Evolutionary conservation across 2,329 filamentous ascomycete species (phyloP).

Genomic region (Aspergillus sergii): DNA sequence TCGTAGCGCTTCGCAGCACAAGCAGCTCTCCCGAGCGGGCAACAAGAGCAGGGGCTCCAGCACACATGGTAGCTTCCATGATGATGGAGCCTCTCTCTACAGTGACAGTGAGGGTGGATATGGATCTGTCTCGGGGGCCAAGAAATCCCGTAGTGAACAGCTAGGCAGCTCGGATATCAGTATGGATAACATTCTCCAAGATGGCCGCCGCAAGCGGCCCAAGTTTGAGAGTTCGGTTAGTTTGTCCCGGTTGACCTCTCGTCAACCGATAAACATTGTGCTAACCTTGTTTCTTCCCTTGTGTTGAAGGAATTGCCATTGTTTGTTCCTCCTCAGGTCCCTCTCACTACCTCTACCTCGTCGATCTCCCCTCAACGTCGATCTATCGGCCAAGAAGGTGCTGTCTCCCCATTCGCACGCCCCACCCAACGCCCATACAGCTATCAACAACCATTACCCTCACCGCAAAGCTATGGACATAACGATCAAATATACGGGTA

Average conservation of each 20-base stretch:
- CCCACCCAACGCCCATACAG: conserved; percentile 78
- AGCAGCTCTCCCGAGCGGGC: conserved; percentile 66
- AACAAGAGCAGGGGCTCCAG: conserved; percentile 69
- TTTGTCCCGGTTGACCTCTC: conserved; percentile 25
- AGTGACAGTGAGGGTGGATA: conserved; percentile 85
- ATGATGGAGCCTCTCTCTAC: conserved; percentile 75
- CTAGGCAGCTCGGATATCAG: conserved; percentile 96
- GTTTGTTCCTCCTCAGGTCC: conserved; percentile 92
- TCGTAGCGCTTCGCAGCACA: conserved; percentile 78
- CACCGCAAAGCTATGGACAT: conserved; percentile 75
- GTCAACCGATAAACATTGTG: conserved; percentile 5
- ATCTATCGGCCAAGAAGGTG: conserved; percentile 70
- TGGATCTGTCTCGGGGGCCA: conserved; percentile 70
- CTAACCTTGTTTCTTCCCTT: conserved; percentile 25
- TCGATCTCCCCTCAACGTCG: conserved; percentile 91
- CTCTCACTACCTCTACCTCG: conserved; percentile 92
- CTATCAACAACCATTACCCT: conserved; percentile 76
- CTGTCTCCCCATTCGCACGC: conserved; percentile 70
- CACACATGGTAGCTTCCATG: conserved; percentile 60
- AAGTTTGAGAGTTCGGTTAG: conserved; percentile 97
- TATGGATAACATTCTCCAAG: conserved; percentile 96
- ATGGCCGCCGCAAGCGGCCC: conserved; percentile 89
- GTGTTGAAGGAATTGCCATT: conserved; percentile 79
- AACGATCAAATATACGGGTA: conserved; percentile 45
- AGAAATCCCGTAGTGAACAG: conserved; percentile 77